A percentile compares a stretch with the other conserved stretches of the same genome.
Conservation (phyloP, 2,329 filamentous ascomycete genomes). For the Lasiodiplodia sp. region DNA sequence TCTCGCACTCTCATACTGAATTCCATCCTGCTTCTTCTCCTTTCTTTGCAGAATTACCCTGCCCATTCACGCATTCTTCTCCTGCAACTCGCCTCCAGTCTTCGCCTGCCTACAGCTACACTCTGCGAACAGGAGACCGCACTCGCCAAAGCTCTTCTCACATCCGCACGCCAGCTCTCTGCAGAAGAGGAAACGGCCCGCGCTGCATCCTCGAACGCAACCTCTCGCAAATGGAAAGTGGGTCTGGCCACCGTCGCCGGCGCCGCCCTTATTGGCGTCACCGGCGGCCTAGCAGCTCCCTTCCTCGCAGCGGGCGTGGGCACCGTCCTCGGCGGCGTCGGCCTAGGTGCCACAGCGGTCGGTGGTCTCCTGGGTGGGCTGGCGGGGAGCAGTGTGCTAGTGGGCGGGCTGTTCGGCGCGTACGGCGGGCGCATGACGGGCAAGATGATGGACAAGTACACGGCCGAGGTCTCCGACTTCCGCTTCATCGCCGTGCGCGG, state of each 20-base stretch:
- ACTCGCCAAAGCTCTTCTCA: constrained; percentile 76
- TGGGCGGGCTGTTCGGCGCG: constrained; percentile 90
- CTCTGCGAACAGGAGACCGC: constrained; percentile 77
- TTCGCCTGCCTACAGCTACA: constrained; percentile 70
- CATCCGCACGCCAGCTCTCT: constrained; percentile 73
- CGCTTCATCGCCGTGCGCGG: constrained; percentile 75
- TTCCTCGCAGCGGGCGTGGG: constrained; percentile 82
- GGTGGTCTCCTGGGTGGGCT: constrained; percentile 81
- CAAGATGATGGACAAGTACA: constrained; percentile 88
- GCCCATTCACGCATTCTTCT: constrained; percentile 77
- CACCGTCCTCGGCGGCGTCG: constrained; percentile 77
- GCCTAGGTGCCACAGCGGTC: constrained; percentile 75
- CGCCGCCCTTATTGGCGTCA: constrained; percentile 84
- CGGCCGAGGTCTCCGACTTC: constrained; percentile 87
- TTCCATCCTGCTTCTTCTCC: constrained; percentile 72
- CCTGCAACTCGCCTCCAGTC: constrained; percentile 72
- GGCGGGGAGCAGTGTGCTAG: constrained; percentile 78
- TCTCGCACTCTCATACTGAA: constrained; percentile 75
- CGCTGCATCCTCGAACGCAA: constrained; percentile 71
- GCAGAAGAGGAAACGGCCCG: constrained; percentile 80
- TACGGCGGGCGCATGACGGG: constrained; percentile 84
- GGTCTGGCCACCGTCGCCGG: constrained; percentile 88
- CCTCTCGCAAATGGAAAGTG: constrained; percentile 77
- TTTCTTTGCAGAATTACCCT: constrained; percentile 80
- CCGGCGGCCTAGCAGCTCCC: constrained; percentile 78